phyloP scores from a whole-genome alignment of 345 rosid species.

The Citrus sinensis region DNA sequence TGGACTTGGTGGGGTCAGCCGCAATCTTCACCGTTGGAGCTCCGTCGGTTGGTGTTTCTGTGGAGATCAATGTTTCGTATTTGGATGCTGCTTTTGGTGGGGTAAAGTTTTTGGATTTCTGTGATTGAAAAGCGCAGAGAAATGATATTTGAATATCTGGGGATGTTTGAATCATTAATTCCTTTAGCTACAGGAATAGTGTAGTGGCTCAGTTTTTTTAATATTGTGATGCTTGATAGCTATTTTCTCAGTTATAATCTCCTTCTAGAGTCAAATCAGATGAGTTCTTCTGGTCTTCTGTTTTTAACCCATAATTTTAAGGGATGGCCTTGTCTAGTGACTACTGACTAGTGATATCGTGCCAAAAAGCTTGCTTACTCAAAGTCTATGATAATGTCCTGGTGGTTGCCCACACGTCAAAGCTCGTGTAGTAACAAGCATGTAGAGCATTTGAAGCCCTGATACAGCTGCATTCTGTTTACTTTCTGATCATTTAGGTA shows the following conservation, averaged over 20 bases:
- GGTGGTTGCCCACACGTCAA: not conserved
- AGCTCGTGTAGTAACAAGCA: not conserved
- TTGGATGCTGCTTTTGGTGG: constrained; percentile 78
- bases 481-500: not conserved
- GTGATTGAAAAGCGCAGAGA: not conserved
- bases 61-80: constrained; percentile 83
- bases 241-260: not conserved
- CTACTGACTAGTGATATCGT: not conserved
- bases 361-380: not conserved
- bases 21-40: constrained; percentile 56
- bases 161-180: not conserved
- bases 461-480: not conserved
- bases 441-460: not conserved
- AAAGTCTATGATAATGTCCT: not conserved
- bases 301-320: not conserved
- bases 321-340: not conserved
- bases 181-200: not conserved
- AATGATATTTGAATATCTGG: not conserved
- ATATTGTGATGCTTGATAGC: not conserved
- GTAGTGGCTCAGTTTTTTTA: no score
- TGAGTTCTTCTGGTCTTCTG: not conserved
- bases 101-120: constrained; percentile 29
- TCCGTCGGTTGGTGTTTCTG: constrained; percentile 57
- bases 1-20: constrained; percentile 85
- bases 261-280: not conserved